phyloP scores from a whole-genome alignment of 2,329 filamentous ascomycete species.

The Arthrobotrys musiformis region DNA sequence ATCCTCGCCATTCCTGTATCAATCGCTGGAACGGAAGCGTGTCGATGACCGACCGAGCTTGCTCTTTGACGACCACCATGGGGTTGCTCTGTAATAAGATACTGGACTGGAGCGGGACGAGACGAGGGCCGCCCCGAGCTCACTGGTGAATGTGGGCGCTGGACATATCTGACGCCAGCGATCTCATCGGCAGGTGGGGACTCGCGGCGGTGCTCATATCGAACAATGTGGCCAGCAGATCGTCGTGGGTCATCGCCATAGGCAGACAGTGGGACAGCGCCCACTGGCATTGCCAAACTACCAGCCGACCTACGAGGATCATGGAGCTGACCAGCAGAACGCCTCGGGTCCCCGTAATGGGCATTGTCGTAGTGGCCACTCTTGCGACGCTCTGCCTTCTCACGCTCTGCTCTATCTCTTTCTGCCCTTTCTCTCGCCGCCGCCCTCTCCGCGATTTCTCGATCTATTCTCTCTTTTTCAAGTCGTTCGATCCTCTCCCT shows the following conservation, averaged over 20 bases:
- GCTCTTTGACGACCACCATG: constrained; percentile 29
- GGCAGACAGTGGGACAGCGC: constrained; percentile 5
- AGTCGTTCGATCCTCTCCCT: constrained; percentile 8
- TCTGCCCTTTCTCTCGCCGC: constrained; percentile 13
- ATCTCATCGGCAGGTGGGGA: constrained; percentile 36
- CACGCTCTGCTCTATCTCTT: constrained; percentile 24
- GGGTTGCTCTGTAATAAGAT: constrained; percentile 31
- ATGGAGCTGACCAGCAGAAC: constrained; percentile 40
- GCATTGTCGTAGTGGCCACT: constrained; percentile 37
- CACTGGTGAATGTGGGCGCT: constrained; percentile 42
- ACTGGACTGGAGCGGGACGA: constrained; percentile 22
- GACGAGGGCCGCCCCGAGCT: constrained; percentile 34
- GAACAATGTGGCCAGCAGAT: constrained; percentile 46
- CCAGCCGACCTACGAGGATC: constrained; percentile 43
- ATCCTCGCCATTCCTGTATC: constrained; percentile 41
- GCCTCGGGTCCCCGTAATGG: constrained; percentile 46
- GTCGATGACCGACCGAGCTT: constrained; percentile 38
- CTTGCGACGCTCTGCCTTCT: constrained; percentile 37
- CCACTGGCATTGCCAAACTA: constrained; percentile 14
- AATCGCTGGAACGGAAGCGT: constrained; percentile 6
- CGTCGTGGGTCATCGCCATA: constrained; percentile 42
- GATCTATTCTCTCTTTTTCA: constrained; percentile 12
- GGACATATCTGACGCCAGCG: constrained; percentile 49
- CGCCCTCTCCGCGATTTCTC: constrained; percentile 1
- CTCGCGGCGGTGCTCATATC: constrained; percentile 39